phyloP scores from a whole-genome alignment of 2,329 filamentous ascomycete species.

The Apiospora sp. region DNA sequence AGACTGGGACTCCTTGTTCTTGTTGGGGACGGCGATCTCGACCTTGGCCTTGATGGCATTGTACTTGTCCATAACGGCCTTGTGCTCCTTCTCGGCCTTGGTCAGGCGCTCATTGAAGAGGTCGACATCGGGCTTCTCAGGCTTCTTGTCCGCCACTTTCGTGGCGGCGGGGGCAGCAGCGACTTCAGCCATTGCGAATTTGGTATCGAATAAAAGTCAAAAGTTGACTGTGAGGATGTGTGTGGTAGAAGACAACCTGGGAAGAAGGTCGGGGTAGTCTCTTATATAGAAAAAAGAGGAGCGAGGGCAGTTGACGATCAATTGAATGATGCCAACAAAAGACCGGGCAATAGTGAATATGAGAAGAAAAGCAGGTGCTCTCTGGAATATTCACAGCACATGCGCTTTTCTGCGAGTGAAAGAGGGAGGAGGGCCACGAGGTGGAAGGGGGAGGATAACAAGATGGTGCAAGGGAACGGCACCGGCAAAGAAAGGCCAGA shows the following conservation, averaged over 20 bases:
- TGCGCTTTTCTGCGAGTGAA: conserved; percentile 12
- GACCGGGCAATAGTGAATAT: conserved; percentile 22
- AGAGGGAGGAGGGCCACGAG: conserved; percentile 19
- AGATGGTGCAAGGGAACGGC: neutral
- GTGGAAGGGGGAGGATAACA: neutral
- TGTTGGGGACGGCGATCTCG: conserved; percentile 78
- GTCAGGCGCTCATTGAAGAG: conserved; percentile 81
- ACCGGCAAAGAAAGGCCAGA: conserved; percentile 14
- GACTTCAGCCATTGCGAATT: conserved; percentile 55
- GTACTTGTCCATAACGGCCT: conserved; percentile 77
- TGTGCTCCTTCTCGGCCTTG: conserved; percentile 86
- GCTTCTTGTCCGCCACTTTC: conserved; percentile 62
- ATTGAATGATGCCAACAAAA: conserved; percentile 30
- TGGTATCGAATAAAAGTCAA: conserved; percentile 6
- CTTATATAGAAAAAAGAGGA: conserved; percentile 8
- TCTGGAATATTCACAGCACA: conserved; percentile 8
- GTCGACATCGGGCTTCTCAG: conserved; percentile 87
- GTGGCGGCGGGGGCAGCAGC: conserved; percentile 54
- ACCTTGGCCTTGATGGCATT: conserved; percentile 89
- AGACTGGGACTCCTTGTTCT: conserved; percentile 75
- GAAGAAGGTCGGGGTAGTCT: conserved; percentile 10
- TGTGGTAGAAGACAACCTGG: conserved; percentile 18
- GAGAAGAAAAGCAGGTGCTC: conserved; percentile 22
- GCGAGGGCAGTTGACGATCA: conserved; percentile 30
- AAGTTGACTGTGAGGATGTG: neutral